Evolutionary conservation across 805 yeast species (phyloP).

Genomic region (Kodamaea kaohsiungensis): DNA sequence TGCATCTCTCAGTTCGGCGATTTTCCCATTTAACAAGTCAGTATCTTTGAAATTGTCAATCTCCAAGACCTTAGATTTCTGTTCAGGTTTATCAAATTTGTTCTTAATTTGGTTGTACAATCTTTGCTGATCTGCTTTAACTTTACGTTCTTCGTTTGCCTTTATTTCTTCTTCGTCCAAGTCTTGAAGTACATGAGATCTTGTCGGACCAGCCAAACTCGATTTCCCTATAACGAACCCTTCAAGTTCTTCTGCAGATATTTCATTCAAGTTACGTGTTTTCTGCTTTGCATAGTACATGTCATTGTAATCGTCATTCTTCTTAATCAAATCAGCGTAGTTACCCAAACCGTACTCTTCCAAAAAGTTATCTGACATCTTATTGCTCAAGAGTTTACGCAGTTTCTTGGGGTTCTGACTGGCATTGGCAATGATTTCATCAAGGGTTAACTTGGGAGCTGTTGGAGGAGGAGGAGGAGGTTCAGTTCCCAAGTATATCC

Average conservation of each 20-base stretch:
- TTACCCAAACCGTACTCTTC: constrained; percentile 41
- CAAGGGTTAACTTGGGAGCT: constrained; percentile 1
- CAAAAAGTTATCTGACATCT: constrained; percentile 32
- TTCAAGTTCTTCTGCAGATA: constrained; percentile 29
- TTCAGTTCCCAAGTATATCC: constrained; percentile 39
- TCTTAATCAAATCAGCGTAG: constrained; percentile 28
- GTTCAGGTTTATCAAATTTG: constrained; percentile 22
- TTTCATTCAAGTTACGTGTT: constrained; percentile 22
- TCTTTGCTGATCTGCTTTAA: constrained; percentile 26
- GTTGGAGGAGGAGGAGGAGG: constrained; percentile 7
- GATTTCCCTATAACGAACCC: constrained; percentile 39
- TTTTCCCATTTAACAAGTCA: constrained; percentile 27
- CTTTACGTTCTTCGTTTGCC: constrained; percentile 24
- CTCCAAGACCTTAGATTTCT: constrained; percentile 28
- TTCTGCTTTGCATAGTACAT: constrained; percentile 18
- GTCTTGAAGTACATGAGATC: constrained; percentile 11
- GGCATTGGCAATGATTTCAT: constrained; percentile 4
- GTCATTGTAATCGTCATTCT: constrained; percentile 29
- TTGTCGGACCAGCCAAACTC: constrained; percentile 8
- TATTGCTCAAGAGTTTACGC: constrained; percentile 31
- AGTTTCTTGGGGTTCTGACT: constrained; percentile 9
- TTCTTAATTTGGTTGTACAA: constrained; percentile 30
- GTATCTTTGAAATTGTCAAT: constrained; percentile 31
- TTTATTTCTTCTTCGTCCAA: constrained; percentile 30
- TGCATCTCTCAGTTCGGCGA: constrained; percentile 10